phyloP scores from a whole-genome alignment of 225 moss, liverwort and hornwort species.

The Takakia lepidozioides region DNA sequence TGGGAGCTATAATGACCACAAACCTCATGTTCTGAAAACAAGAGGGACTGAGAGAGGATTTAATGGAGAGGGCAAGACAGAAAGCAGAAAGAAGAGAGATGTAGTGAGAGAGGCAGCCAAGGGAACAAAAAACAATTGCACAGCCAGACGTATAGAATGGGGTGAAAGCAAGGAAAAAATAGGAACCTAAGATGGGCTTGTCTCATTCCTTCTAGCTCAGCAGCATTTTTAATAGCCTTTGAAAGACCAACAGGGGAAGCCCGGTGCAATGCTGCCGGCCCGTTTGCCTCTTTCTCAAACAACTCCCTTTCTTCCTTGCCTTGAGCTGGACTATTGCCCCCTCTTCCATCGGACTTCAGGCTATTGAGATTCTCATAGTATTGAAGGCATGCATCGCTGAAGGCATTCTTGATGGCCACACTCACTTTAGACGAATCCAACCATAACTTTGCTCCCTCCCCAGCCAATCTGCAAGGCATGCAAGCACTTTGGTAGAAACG shows the following conservation, averaged over 20 bases:
- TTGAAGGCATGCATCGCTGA: constrained; percentile 69
- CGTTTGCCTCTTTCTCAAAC: constrained; percentile 48
- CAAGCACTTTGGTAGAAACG: too few relatives aligned
- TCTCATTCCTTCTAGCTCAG: constrained; percentile 98
- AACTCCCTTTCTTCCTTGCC: constrained; percentile 19
- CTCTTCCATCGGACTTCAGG: constrained; percentile 21
- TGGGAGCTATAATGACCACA: too few relatives aligned
- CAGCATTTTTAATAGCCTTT: constrained; percentile 87
- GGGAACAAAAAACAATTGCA: too few relatives aligned
- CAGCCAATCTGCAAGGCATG: constrained; percentile 52
- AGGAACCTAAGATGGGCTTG: constrained; percentile 91
- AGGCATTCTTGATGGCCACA: constrained; percentile 86
- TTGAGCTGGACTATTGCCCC: constrained; percentile 16
- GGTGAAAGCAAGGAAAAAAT: constrained; percentile 1
- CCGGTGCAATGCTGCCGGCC: constrained; percentile 76
- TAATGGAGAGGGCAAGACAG: too few relatives aligned
- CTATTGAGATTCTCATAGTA: constrained; percentile 51
- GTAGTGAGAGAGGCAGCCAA: too few relatives aligned
- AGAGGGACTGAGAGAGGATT: too few relatives aligned
- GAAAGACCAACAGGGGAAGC: constrained; percentile 67
- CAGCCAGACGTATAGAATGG: too few relatives aligned
- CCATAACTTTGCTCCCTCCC: constrained; percentile 76
- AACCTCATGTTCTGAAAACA: too few relatives aligned
- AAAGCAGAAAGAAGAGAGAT: too few relatives aligned
- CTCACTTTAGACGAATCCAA: constrained; percentile 80